Evolutionary conservation across 2,329 filamentous ascomycete genomes (phyloP).

Genomic region (Alternaria gaisen): DNA sequence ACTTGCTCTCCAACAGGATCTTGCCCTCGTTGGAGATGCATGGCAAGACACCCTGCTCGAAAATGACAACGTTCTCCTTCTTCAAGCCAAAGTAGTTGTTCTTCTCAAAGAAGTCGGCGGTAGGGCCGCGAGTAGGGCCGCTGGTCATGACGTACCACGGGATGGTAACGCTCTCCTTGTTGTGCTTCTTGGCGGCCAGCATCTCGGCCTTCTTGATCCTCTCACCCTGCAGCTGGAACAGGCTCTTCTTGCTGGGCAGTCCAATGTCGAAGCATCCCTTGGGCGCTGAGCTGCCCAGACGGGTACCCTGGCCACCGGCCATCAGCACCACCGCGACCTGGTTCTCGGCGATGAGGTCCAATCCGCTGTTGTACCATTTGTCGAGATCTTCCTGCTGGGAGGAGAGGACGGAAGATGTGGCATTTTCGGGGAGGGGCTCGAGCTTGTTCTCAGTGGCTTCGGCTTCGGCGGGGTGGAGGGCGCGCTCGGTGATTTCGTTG

Average conservation of each 20-base stretch:
- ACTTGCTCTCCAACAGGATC: constrained; percentile 91
- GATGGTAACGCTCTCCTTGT: constrained; percentile 67
- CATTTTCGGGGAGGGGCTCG: constrained; percentile 86
- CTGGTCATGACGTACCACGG: constrained; percentile 99
- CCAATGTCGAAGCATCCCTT: constrained; percentile 99
- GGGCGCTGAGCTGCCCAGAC: constrained; percentile 90
- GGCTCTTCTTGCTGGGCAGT: constrained; percentile 87
- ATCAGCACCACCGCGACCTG: constrained; percentile 89
- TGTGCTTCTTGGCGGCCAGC: constrained; percentile 76
- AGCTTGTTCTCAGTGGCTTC: constrained; percentile 66
- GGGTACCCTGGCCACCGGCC: constrained; percentile 95
- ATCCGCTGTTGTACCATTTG: constrained; percentile 79
- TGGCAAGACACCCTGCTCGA: constrained; percentile 95
- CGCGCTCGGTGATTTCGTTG: constrained; percentile 84
- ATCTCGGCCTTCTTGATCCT: constrained; percentile 86
- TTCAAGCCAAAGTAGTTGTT: constrained; percentile 90
- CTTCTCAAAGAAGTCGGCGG: constrained; percentile 91
- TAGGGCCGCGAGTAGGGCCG: constrained; percentile 88
- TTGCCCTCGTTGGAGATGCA: constrained; percentile 98
- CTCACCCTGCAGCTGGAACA: constrained; percentile 98
- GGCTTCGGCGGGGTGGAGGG: constrained; percentile 76
- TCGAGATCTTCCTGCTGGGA: constrained; percentile 80
- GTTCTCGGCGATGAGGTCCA: constrained; percentile 72
- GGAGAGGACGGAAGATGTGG: constrained; percentile 90
- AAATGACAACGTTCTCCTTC: constrained; percentile 86